Base-by-base conservation (phyloP, 2,329 filamentous ascomycete species). In the Gnomoniopsis smithogilvyi region DNA sequence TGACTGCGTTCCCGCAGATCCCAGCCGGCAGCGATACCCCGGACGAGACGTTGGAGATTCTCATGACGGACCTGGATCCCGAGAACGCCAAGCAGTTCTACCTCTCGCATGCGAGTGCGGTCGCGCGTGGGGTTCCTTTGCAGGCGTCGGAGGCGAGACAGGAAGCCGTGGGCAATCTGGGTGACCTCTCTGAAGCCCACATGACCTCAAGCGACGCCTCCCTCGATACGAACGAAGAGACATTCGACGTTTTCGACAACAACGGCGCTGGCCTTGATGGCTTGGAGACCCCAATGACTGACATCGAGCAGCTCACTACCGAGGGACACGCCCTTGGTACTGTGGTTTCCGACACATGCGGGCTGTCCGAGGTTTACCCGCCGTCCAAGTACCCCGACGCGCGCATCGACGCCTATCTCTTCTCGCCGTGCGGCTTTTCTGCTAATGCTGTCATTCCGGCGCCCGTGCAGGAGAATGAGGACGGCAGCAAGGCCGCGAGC, bases 341-440 rank as follows among this genome's bases (percentile, higher is more conserved):
- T 3, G 88, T 97, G 46, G 92, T 99, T 50, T 95, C 94, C 17
- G 91, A 98, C 67, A 82, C 83, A 62, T 98, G 92, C 73, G 95
- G 95, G 53, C 83, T 99, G 51, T 89, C 92, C 19, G 88, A 92
- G 63, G 87, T 99, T 62, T 99, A 98, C 69, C 90, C 95, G 6
- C 87, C 85, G 48, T 87, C 86, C 60, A 88, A 89, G 73, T 98
- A 96, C 71, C 93, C 95, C 0, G 94, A 97, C 67, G 90, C 95
- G 22, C 90, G 91, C 60, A 91, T 99, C 65, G 95, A 99, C 67
- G 92, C 95, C 22, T 99, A 98, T 73, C 84, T 97, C 56, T 99
- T 99, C 79, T 92, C 90, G 1, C 95, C 95, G 0, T 99, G 95
- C 70, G 95, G 95, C 60, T 99, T 96, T 76, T 97, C 93, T 7